A percentile compares a stretch with the other conserved stretches of the same genome.
phyloP scores from a whole-genome alignment of 1,284 basidiomycete species.

The Ceratobasidium sp. region DNA sequence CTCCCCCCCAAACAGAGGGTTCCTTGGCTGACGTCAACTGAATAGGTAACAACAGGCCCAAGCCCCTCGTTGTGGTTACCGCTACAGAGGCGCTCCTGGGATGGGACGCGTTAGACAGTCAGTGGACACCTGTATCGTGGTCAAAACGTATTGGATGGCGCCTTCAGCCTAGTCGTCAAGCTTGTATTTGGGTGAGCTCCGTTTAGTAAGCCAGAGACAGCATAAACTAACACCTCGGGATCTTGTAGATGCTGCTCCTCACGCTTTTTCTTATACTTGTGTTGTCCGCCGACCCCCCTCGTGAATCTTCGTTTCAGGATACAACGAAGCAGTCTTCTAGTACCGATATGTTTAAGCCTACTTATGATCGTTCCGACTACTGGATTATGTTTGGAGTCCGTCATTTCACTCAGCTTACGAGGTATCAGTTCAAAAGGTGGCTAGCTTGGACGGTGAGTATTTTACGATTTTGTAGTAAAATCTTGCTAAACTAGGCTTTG shows the following conservation, averaged over 20 bases:
- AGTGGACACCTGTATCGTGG: neutral
- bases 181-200: neutral
- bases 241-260: too few relatives aligned
- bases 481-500: neutral
- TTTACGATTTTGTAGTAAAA: neutral
- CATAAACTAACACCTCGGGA: too few relatives aligned
- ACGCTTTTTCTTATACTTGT: neutral
- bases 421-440: neutral
- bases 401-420: neutral
- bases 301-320: neutral
- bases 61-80: neutral
- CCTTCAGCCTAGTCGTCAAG: neutral
- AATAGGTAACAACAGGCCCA: too few relatives aligned
- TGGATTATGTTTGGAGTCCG: neutral
- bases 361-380: neutral
- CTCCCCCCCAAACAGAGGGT: too few relatives aligned
- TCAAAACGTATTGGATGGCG: neutral
- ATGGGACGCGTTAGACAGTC: neutral
- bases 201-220: too few relatives aligned
- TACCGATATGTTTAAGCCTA: neutral
- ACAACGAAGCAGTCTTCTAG: neutral
- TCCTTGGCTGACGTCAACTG: too few relatives aligned
- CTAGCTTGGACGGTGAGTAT: neutral
- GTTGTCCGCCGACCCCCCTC: neutral
- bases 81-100: neutral